Evolutionary conservation across 805 yeast genomes (phyloP).

Genomic region (Cyberlindnera petersonii): DNA sequence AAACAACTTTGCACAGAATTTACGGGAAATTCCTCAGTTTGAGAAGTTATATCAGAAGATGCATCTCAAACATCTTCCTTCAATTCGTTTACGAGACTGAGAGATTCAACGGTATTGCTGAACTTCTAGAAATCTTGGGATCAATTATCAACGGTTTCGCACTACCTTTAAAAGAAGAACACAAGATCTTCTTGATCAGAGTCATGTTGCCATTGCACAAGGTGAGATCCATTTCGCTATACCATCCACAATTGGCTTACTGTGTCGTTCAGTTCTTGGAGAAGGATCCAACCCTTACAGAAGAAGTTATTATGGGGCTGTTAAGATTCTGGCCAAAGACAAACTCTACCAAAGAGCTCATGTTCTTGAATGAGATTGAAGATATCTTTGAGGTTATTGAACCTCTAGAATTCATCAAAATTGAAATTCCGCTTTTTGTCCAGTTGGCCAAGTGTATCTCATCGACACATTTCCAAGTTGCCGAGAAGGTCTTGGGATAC

Average conservation of each 20-base stretch:
- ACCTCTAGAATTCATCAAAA: constrained; percentile 84
- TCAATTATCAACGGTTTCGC: constrained; percentile 98
- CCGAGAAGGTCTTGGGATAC: constrained; percentile 88
- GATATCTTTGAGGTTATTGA: constrained; percentile 96
- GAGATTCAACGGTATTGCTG: constrained; percentile 93
- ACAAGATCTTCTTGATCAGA: constrained; percentile 81
- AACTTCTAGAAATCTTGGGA: constrained; percentile 89
- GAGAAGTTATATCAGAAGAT: constrained; percentile 86
- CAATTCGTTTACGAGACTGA: constrained; percentile 95
- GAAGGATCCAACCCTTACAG: constrained; percentile 87
- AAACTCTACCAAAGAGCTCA: constrained; percentile 89
- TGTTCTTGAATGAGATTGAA: constrained; percentile 94
- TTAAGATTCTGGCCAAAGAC: constrained; percentile 96
- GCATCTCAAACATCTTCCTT: constrained; percentile 86
- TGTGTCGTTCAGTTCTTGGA: constrained; percentile 96
- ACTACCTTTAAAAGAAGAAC: constrained; percentile 93
- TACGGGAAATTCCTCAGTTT: constrained; percentile 91
- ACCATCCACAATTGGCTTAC: constrained; percentile 96
- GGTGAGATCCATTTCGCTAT: constrained; percentile 79
- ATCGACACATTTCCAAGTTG: constrained; percentile 94
- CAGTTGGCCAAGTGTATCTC: constrained; percentile 92
- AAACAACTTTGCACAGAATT: constrained; percentile 91
- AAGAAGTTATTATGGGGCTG: constrained; percentile 93
- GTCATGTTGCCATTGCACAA: constrained; percentile 91
- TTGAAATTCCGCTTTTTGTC: constrained; percentile 89